Base-by-base conservation (phyloP, 768 basidiomycete genomes). In the Pulveroboletus sp. region DNA sequence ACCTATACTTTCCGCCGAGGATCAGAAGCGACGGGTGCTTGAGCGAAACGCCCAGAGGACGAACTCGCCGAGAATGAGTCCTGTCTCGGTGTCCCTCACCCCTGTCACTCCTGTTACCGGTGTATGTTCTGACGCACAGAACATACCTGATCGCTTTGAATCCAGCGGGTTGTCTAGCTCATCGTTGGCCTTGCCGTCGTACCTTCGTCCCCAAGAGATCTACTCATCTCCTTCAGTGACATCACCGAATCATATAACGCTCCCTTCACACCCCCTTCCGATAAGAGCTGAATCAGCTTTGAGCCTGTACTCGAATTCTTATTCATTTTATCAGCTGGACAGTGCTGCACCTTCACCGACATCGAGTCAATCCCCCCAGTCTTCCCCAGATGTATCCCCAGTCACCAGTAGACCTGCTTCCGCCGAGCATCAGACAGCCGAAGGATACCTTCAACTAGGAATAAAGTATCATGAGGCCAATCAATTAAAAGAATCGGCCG, bases 381-480 rank as follows among this genome's bases (percentile, higher is more conserved):
- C 48, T 45, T 39, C 58, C 44, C 30, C 59, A 15, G 46, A 57
- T 21, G 45, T 40, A n/a, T 56, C 61, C 8, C 60, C 56, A 26
- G 50, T 40, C 39, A 35, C 39, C 26, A 63, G 55, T 47, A 45
- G 56, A 36, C 33, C 59, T n/a, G 43, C 54, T 28, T 56, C 64
- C 15, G 33, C 50, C 5, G 54, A 67, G 32, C 51, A 58, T 6
- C 54, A 59, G 38, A 80, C 79, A 12, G 75, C 89, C 3, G 78
- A 86, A 50, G 82, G 87, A 32, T 87, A 75, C 55, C 75, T 92
- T 37, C 83, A 85, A 54, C 73, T 88, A 9, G 89, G 89, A 6
- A 92, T 92, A 55, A 75, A 77, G 56, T 80, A 82, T 61, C 89
- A 92, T 59, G 85, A 90, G 66, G 79, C 82, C 28, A 84, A 89